Percentiles rank a stretch among this genome's conserved stretches.
These are phyloP conservation scores for Rhododendron kiyosumense DNA, from an alignment of 148 eudicot species.

Conservation along the genomic window DNA sequence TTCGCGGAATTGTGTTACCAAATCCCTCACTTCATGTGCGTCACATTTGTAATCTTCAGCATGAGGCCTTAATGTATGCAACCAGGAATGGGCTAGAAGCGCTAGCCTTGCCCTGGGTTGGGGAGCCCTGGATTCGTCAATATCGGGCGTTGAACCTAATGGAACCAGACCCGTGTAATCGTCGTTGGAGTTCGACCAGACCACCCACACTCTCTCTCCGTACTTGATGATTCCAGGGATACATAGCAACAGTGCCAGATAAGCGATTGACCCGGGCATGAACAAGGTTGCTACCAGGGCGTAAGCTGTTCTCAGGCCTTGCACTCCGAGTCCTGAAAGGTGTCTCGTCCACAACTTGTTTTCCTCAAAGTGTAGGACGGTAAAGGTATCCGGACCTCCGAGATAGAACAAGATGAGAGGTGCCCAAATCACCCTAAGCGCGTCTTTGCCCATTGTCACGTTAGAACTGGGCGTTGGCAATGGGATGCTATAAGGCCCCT, in stretches of 20 bases:
- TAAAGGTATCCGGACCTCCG: slow-evolving; percentile 3
- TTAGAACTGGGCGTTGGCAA: no score
- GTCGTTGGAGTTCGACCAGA: neutral
- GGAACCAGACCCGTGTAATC: neutral
- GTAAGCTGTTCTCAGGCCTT: neutral
- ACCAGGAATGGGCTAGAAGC: neutral
- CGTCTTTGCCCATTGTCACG: no score
- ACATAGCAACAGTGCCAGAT: no score
- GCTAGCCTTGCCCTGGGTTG: neutral
- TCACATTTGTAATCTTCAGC: neutral
- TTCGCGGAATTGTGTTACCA: neutral
- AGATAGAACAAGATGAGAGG: slow-evolving; percentile 3
- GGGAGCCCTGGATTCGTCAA: no score
- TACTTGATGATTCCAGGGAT: no score
- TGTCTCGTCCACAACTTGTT: neutral
- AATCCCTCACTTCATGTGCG: fast-evolving
- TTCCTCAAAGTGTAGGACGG: neutral
- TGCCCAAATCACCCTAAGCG: slow-evolving; percentile 1
- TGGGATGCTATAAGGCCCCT: no score
- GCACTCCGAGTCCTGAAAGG: neutral
- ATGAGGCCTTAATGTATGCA: neutral
- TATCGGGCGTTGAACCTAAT: neutral
- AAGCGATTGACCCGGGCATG: no score
- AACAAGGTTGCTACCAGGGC: neutral
- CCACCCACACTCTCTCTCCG: no score